These are phyloP conservation scores for Millerago galiae DNA, from an alignment of 805 yeast genomes.

Conservation along the genomic window DNA sequence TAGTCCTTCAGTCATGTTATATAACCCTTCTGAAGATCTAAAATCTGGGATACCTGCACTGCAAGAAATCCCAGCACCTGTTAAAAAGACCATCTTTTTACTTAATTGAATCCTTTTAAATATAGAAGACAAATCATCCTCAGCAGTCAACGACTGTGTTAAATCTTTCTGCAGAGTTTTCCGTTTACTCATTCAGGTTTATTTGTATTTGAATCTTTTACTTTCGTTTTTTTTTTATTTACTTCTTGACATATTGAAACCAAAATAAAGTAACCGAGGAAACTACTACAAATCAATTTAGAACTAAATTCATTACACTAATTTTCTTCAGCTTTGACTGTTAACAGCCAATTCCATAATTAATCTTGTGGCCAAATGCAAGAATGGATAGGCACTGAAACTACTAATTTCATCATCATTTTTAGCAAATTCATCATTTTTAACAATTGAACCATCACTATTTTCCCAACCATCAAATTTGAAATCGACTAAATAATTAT, in stretches of 20 bases:
- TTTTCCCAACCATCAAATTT: slow-evolving; percentile 97
- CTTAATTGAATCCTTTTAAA: slow-evolving; percentile 26
- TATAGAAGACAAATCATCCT: slow-evolving; percentile 2
- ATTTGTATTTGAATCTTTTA: neutral
- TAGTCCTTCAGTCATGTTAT: slow-evolving; percentile 37
- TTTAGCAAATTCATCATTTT: slow-evolving; percentile 23
- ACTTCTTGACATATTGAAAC: neutral
- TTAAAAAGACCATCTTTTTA: slow-evolving; percentile 56
- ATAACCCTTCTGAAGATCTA: slow-evolving; percentile 77
- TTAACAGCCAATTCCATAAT: slow-evolving; percentile 97
- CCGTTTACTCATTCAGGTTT: neutral
- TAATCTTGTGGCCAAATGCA: slow-evolving; percentile 84
- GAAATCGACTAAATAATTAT: slow-evolving; percentile 92
- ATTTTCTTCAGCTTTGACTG: slow-evolving; percentile 42
- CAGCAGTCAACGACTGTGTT: neutral
- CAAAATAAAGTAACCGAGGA: neutral
- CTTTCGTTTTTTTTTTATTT: neutral
- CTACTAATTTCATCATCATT: slow-evolving; percentile 73
- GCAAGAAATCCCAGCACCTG: slow-evolving; percentile 97
- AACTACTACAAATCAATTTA: neutral
- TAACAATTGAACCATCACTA: slow-evolving; percentile 28
- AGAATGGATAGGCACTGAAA: slow-evolving; percentile 92
- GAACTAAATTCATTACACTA: slow-evolving; percentile 13
- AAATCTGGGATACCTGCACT: slow-evolving; percentile 98
- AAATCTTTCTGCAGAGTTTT: neutral